phyloP scores from a whole-genome alignment of 2,329 filamentous ascomycete genomes.

The Tolypocladium inflatum region DNA sequence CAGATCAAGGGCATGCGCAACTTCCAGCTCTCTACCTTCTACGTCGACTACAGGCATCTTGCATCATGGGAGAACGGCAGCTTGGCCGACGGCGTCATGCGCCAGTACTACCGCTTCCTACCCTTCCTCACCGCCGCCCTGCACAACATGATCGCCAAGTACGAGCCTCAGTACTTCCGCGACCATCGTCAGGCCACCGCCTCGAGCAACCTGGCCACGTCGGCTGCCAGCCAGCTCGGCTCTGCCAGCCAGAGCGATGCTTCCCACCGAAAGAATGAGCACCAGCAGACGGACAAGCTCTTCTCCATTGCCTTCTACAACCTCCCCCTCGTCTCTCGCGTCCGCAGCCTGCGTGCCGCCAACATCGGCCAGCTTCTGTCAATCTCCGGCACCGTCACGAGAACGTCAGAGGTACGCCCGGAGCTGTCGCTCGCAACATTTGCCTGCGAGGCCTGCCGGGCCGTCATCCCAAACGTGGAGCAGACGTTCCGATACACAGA shows the following conservation, averaged over 20 bases:
- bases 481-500: slow-evolving; percentile 98
- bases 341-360: slow-evolving; percentile 75
- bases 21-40: slow-evolving; percentile 73
- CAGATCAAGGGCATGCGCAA: slow-evolving; percentile 71
- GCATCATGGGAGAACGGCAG: slow-evolving; percentile 67
- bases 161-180: slow-evolving; percentile 89
- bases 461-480: slow-evolving; percentile 80
- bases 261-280: slow-evolving; percentile 70
- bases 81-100: slow-evolving; percentile 76
- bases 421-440: slow-evolving; percentile 91
- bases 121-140: slow-evolving; percentile 83
- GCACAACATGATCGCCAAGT: slow-evolving; percentile 88
- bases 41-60: slow-evolving; percentile 81
- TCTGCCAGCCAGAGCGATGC: slow-evolving; percentile 56
- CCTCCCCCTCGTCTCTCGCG: slow-evolving; percentile 73
- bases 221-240: slow-evolving; percentile 53
- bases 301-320: slow-evolving; percentile 94
- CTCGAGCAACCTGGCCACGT: slow-evolving; percentile 61
- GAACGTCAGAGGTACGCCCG: slow-evolving; percentile 92
- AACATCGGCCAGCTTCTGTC: slow-evolving; percentile 91
- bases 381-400: slow-evolving; percentile 91
- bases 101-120: slow-evolving; percentile 89
- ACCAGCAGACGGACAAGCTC: slow-evolving; percentile 94
- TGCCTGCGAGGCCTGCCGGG: slow-evolving; percentile 78
- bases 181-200: slow-evolving; percentile 80